A percentile compares a stretch with the other conserved stretches of the same genome.
phyloP scores from a whole-genome alignment of 164 flowering plant species.

The Sextonia rubra region DNA sequence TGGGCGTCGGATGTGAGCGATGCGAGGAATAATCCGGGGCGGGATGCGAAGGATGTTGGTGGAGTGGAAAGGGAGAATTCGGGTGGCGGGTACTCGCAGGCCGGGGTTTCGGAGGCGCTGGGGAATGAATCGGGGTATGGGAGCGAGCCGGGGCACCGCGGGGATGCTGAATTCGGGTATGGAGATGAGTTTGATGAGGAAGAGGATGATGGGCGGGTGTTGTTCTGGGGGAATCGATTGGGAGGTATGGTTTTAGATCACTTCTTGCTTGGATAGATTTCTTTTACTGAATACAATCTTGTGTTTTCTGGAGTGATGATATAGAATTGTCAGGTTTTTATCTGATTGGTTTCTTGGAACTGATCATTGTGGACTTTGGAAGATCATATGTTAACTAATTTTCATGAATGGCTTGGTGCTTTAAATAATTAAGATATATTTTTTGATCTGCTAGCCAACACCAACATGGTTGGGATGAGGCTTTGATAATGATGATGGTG shows the following conservation, averaged over 20 bases:
- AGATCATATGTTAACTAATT: background rate
- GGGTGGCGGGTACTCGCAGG: conserved; percentile 23
- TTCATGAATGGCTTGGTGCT: background rate
- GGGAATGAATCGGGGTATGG: conserved; percentile 92
- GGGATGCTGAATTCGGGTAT: conserved; percentile 85
- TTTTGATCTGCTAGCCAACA: too few species aligned
- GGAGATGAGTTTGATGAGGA: conserved; percentile 92
- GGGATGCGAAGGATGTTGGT: conserved; percentile 35
- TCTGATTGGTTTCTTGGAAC: too few species aligned
- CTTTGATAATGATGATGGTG: too few species aligned
- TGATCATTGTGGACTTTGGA: background rate
- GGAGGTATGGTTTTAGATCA: conserved; percentile 37
- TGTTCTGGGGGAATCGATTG: conserved; percentile 55
- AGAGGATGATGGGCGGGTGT: conserved; percentile 60
- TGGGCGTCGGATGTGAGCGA: conserved; percentile 90
- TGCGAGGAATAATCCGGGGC: conserved; percentile 38
- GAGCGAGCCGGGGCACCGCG: conserved; percentile 89
- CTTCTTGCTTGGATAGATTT: background rate
- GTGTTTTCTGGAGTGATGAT: background rate
- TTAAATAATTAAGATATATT: too few species aligned
- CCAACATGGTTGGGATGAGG: too few species aligned
- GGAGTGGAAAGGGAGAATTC: conserved; percentile 50
- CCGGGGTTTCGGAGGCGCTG: conserved; percentile 35
- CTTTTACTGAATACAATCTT: background rate
- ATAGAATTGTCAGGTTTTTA: too few species aligned